Percentiles rank a stretch among this genome's conserved stretches.
Conservation (phyloP, 2,329 filamentous ascomycete species). For the Thermothelomyces thermophilus region DNA sequence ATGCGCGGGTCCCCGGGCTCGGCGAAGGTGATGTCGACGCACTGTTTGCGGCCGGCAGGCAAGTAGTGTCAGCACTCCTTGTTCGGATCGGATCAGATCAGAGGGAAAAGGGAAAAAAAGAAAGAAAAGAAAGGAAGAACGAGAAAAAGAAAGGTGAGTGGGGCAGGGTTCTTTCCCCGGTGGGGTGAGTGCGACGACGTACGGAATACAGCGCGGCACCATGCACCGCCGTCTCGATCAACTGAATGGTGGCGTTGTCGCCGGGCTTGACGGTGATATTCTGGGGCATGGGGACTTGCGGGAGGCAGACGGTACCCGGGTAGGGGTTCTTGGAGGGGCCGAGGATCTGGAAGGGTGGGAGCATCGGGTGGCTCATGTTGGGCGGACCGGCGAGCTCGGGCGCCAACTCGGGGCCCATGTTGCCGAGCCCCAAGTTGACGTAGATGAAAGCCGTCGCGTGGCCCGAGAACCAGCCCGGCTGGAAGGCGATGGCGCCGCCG, state of each 20-base stretch:
- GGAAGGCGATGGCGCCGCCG: conserved; percentile 82
- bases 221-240: conserved; percentile 77
- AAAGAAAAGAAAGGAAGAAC: too few species aligned
- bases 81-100: too few species aligned
- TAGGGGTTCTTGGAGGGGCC: conserved; percentile 81
- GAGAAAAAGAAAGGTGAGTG: too few species aligned
- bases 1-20: conserved; percentile 64
- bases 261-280: conserved; percentile 66
- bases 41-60: conserved; percentile 44
- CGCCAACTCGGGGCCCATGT: conserved; percentile 45
- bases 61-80: not conserved
- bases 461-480: conserved; percentile 94
- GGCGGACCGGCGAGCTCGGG: conserved; percentile 47
- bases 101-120: not conserved
- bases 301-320: conserved; percentile 80
- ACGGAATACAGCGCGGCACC: conserved; percentile 79
- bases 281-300: conserved; percentile 76
- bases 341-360: conserved; percentile 72
- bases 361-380: conserved; percentile 84
- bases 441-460: conserved; percentile 78
- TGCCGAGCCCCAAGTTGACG: conserved; percentile 84
- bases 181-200: too few species aligned
- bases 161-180: too few species aligned
- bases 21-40: conserved; percentile 89
- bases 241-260: conserved; percentile 85